phyloP scores from a whole-genome alignment of 495 filamentous ascomycete genomes.

The Penicillium dipodomyicola region DNA sequence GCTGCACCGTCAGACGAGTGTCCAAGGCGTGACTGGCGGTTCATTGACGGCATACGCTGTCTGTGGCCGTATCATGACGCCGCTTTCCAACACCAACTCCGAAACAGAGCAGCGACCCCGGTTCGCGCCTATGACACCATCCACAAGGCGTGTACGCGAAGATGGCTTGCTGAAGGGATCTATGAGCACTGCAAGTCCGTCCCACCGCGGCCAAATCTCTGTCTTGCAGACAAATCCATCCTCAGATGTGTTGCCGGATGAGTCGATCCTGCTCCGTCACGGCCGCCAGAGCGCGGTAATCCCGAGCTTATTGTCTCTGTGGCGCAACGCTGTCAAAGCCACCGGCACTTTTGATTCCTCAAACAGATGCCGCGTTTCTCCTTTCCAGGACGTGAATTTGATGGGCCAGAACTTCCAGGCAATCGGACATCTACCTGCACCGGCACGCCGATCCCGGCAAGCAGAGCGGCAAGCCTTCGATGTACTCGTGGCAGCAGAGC shows the following conservation, averaged over 20 bases:
- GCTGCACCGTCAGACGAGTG: constrained; percentile 54
- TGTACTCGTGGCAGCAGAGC: constrained; percentile 63
- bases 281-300: constrained; percentile 61
- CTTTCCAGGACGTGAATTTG: constrained; percentile 52
- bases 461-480: constrained; percentile 52
- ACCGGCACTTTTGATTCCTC: constrained; percentile 55
- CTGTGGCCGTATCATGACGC: constrained; percentile 60
- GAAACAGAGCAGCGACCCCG: constrained; percentile 47
- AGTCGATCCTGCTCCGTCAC: constrained; percentile 66
- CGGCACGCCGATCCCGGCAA: constrained; percentile 31
- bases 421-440: constrained; percentile 52
- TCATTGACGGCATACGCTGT: constrained; percentile 66
- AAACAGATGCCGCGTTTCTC: constrained; percentile 44
- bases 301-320: constrained; percentile 63
- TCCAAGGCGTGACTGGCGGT: constrained; percentile 61
- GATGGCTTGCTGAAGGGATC: constrained; percentile 54
- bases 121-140: constrained; percentile 82
- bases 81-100: constrained; percentile 30
- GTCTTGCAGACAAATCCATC: constrained; percentile 51
- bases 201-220: constrained; percentile 61
- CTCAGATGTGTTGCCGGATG: constrained; percentile 53
- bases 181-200: constrained; percentile 29
- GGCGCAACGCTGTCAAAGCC: constrained; percentile 60
- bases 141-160: constrained; percentile 63
- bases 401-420: constrained; percentile 65